Conservation (phyloP, 2,329 filamentous ascomycete species). For the Aspergillus fructus region DNA sequence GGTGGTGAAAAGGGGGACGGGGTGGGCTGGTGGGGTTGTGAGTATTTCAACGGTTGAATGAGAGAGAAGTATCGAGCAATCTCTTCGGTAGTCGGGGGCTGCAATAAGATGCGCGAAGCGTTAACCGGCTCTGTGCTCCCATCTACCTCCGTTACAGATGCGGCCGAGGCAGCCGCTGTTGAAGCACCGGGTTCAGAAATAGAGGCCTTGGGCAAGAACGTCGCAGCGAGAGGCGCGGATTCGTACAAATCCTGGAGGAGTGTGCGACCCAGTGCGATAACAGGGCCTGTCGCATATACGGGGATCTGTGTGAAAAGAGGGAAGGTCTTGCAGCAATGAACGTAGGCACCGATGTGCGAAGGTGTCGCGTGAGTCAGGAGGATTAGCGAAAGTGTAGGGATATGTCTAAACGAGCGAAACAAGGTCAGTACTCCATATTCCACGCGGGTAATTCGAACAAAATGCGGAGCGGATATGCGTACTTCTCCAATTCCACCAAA, state of each 20-base stretch:
- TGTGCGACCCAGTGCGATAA: slow-evolving; percentile 88
- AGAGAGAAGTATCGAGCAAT: slow-evolving; percentile 89
- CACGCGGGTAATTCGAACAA: neutral
- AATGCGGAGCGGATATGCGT: slow-evolving; percentile 30
- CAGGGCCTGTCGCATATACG: slow-evolving; percentile 88
- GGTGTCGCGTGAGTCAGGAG: slow-evolving; percentile 92
- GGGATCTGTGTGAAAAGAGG: slow-evolving; percentile 89
- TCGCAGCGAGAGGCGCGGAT: slow-evolving; percentile 83
- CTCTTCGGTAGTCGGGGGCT: slow-evolving; percentile 78
- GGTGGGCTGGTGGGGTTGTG: slow-evolving; percentile 87
- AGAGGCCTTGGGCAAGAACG: slow-evolving; percentile 71
- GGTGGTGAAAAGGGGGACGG: slow-evolving; percentile 85
- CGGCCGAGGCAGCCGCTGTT: slow-evolving; percentile 41
- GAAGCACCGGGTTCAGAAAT: slow-evolving; percentile 59
- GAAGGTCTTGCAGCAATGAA: slow-evolving; percentile 95
- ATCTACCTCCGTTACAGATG: slow-evolving; percentile 27
- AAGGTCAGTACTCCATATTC: neutral
- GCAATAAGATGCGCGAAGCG: slow-evolving; percentile 53
- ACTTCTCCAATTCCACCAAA: slow-evolving; percentile 89
- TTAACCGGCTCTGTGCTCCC: slow-evolving; percentile 32
- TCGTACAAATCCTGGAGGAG: slow-evolving; percentile 89
- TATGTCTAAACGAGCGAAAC: slow-evolving; percentile 60
- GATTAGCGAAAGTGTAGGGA: slow-evolving; percentile 87
- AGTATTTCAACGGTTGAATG: slow-evolving; percentile 93
- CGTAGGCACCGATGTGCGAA: slow-evolving; percentile 87